Evolutionary conservation across 257 asterid species (phyloP), one percentile per base, ranked within the genome.

Genomic region (Oldenlandia corymbosa): DNA sequence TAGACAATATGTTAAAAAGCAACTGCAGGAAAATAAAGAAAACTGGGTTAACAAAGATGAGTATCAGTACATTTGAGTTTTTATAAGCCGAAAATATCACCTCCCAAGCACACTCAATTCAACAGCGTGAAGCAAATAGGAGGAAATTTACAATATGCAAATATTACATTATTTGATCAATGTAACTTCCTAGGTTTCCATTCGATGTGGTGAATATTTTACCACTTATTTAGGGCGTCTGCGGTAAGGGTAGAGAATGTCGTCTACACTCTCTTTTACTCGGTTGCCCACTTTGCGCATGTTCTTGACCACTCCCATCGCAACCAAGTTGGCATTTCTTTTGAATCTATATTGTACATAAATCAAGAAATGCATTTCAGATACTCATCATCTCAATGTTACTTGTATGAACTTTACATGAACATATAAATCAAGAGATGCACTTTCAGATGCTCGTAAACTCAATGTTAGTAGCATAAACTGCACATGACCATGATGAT

Each of bases 301-400:
- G 76, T 90, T 85, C 84, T 87, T 90, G 55, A 67, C 91, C 42
- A 90, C 97, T 50, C 95, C 94, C 60, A 54, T 87, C 7, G 95
- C 97, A 10, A 90, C 94, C 75, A 90, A 75, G 68, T 71, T 85
- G 5, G 97, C 95, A 34, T 83, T 90, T 70, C 95, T 81, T 37
- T 74, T 46, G 47, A 90, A 85, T 80, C 95, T 87, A 83, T 50
- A 45, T 66, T 23, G 16, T 48, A n/a, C 14, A 47, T 32, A n/a
- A 49, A 64, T 20, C 67, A 32, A 59, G 3, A 32, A 43, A 50
- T 42, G 45, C 10, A 23, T 31, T 10, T 62, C 60, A 47, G 68
- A n/a, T 20, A 16, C 32, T 8, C 26, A 5, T 17, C 24, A 28
- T 23, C 52, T 9, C 41, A 13, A 6, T 41, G 46, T 24, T 50